Evolutionary conservation across 257 asterid species (phyloP), one percentile per base, ranked within the genome.

Genomic region (Solanum dulcamara): DNA sequence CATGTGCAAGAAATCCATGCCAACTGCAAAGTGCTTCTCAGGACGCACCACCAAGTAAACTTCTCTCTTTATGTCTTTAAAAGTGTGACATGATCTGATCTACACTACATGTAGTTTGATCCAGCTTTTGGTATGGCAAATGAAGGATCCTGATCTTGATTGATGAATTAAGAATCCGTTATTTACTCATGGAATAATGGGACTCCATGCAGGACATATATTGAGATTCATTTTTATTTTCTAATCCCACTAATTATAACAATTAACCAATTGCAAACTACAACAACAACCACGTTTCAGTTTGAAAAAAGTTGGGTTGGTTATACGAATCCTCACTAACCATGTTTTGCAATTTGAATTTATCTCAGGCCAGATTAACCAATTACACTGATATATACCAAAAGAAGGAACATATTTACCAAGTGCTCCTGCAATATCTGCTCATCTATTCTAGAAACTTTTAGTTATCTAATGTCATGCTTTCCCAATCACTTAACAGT

Each of bases 1-100:
- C 99, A 96, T 90, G 99, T 96, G 87, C 99, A 96, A 88, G 98
- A 95, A 89, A 96, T 96, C 40, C 99, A 96, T 91, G 93, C 94
- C 85, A 96, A 96, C 86, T 96, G 99, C 91, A 96, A 96, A 94
- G 94, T 96, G 60, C 91, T 96, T 87, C 88, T 95, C 67, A 91
- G 99, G 91, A 96, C 98, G n/a, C 98, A 96, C 90, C 99, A 96
- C 92, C 99, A 96, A 97, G 98, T 96, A 89, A 88, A 66, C 83
- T 24, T 83, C 90, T 71, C 80, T 81, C 53, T 67, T 24, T 81
- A 24, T 12, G 32, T 37, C 53, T 64, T 62, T 10, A 60, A 26
- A 42, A 24, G 48, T 32, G 62, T 75, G 83, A 46, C 28, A 17
- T 77, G 64, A 46, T 77, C 10, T 77, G 62, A 44, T 28, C 26